Conservation (phyloP, 768 basidiomycete species). For the Termitomyces sp. region DNA sequence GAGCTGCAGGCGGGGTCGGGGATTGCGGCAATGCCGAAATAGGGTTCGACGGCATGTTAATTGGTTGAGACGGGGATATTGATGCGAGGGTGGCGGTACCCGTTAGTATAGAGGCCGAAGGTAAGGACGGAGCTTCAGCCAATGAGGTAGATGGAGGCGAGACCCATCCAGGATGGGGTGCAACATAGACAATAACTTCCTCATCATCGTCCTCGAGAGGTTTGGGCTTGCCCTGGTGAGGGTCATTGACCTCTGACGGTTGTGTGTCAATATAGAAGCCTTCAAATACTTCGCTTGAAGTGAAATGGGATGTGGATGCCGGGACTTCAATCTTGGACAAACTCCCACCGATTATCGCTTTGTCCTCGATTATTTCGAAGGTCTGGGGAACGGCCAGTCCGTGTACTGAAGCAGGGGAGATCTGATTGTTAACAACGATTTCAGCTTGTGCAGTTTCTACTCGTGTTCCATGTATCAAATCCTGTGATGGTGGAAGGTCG, state of each 20-base stretch:
- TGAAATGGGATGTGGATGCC: background rate
- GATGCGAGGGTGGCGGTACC: conserved; percentile 15
- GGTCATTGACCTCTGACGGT: conserved; percentile 20
- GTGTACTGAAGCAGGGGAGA: background rate
- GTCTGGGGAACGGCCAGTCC: background rate
- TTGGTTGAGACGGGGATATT: background rate
- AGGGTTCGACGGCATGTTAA: too few relatives aligned
- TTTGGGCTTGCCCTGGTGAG: conserved; percentile 8
- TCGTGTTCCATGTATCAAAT: background rate
- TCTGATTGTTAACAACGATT: background rate
- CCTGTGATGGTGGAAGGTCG: background rate
- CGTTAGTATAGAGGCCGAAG: conserved; percentile 20
- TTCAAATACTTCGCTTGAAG: background rate
- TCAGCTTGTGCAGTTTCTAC: background rate
- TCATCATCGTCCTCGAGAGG: conserved; percentile 41
- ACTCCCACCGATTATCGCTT: background rate
- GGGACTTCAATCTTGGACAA: background rate
- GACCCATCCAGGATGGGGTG: conserved; percentile 56
- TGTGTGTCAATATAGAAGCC: conserved; percentile 37
- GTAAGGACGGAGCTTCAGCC: conserved; percentile 3
- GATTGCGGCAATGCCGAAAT: background rate
- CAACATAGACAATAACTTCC: conserved; percentile 73
- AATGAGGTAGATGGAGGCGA: conserved; percentile 5
- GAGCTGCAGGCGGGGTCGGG: conserved; percentile 3
- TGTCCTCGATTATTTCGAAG: background rate